Percentiles rank a stretch among this genome's conserved stretches.
Conservation (phyloP, 257 asterid species). For the Asclepias syriaca region DNA sequence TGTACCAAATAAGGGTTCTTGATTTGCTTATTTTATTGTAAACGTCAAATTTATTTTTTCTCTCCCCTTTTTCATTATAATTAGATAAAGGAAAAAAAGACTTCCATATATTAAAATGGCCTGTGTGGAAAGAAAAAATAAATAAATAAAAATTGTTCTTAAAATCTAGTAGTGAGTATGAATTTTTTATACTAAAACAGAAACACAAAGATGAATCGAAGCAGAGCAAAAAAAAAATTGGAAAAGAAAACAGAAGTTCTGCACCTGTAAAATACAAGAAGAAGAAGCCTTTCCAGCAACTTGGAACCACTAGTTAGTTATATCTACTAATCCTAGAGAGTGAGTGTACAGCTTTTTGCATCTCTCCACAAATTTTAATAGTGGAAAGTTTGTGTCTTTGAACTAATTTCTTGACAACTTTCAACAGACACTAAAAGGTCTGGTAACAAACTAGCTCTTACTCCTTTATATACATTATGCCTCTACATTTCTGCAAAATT, state of each 20-base stretch:
- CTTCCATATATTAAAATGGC: too few relatives aligned
- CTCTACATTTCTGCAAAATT: neutral
- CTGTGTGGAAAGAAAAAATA: too few relatives aligned
- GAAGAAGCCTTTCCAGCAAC: neutral
- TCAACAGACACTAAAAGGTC: constrained; percentile 65
- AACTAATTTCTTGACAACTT: constrained; percentile 50
- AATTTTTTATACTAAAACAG: too few relatives aligned
- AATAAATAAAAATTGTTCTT: too few relatives aligned
- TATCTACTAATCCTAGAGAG: neutral
- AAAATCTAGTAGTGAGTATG: too few relatives aligned
- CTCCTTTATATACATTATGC: neutral
- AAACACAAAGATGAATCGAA: too few relatives aligned
- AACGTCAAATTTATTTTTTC: neutral
- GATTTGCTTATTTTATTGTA: too few relatives aligned
- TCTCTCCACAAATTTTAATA: neutral
- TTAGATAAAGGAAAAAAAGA: too few relatives aligned
- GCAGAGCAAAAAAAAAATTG: too few relatives aligned
- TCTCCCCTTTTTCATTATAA: neutral
- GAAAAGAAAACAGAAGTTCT: too few relatives aligned
- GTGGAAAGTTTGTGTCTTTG: neutral
- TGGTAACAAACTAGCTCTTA: neutral
- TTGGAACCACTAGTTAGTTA: neutral
- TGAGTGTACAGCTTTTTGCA: neutral
- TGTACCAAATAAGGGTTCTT: neutral
- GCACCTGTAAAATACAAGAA: too few relatives aligned